Percentiles rank a stretch among this genome's conserved stretches.
Conservation (phyloP, 768 basidiomycete species). For the Xanthoconium stramineum region DNA sequence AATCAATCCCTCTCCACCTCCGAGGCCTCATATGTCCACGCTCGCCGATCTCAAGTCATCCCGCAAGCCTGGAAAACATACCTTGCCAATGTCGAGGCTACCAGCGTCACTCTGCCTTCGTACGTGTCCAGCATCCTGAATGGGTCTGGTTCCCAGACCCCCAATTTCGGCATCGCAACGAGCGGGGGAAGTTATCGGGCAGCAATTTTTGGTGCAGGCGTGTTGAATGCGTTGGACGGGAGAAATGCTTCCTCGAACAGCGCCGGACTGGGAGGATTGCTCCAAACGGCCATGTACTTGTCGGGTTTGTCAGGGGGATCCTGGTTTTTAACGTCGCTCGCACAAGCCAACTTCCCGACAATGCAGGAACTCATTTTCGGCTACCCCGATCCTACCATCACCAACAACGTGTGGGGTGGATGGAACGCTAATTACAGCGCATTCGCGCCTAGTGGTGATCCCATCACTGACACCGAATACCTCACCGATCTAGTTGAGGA, state of each 20-base stretch:
- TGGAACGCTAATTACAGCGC: constrained; percentile 31
- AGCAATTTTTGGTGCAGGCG: constrained; percentile 51
- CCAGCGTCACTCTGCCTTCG: constrained; percentile 27
- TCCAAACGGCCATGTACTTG: constrained; percentile 52
- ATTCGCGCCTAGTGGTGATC: constrained; percentile 16
- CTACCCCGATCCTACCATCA: constrained; percentile 11
- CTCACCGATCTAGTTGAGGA: constrained; percentile 23
- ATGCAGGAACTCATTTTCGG: constrained; percentile 39
- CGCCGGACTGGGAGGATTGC: constrained; percentile 46
- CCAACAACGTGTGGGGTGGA: constrained; percentile 29
- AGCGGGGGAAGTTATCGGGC: constrained; percentile 60
- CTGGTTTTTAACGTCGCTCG: constrained; percentile 40
- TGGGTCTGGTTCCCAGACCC: constrained; percentile 21
- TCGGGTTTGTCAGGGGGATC: constrained; percentile 48
- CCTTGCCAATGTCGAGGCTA: constrained; percentile 35
- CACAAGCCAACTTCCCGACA: constrained; percentile 39
- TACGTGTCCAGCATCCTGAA: constrained; percentile 35
- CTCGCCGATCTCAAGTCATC: constrained; percentile 33
- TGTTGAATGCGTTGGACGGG: constrained; percentile 48
- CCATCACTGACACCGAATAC: constrained; percentile 14
- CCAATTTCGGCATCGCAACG: constrained; percentile 46
- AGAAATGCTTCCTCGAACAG: constrained; percentile 41
- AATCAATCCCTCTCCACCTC: constrained; percentile 34
- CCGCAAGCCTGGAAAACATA: constrained; percentile 41
- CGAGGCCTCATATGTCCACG: constrained; percentile 37